phyloP scores from a whole-genome alignment of 1,139 yeast species.

The Pichia sp. region DNA sequence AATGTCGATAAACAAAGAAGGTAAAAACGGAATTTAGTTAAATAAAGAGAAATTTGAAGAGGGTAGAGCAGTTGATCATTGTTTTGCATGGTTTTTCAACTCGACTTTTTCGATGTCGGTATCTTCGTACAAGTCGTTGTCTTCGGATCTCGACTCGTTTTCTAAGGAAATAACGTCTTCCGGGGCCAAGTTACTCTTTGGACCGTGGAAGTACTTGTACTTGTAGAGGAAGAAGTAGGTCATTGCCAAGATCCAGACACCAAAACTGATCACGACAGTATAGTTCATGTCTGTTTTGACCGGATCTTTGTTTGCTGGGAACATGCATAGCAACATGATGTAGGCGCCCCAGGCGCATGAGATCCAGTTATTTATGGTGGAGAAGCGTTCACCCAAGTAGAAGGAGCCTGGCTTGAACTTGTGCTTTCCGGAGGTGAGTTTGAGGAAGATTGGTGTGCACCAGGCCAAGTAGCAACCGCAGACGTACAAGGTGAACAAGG shows the following conservation, averaged over 20 bases:
- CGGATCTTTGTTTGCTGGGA: conserved; percentile 37
- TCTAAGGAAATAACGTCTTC: conserved; percentile 11
- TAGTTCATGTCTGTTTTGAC: conserved; percentile 36
- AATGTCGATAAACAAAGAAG: not conserved
- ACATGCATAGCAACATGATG: conserved; percentile 44
- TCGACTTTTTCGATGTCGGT: conserved; percentile 21
- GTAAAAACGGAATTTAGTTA: not conserved
- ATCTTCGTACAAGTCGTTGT: conserved; percentile 7
- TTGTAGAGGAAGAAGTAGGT: conserved; percentile 45
- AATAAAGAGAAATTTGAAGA: not conserved
- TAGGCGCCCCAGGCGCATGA: conserved; percentile 36
- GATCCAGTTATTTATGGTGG: conserved; percentile 41
- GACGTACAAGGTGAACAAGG: conserved; percentile 53
- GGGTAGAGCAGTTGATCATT: not conserved
- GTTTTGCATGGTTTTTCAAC: not conserved
- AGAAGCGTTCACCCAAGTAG: conserved; percentile 48
- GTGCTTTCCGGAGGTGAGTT: conserved; percentile 43
- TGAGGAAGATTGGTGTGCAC: conserved; percentile 52
- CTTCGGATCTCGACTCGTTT: not conserved
- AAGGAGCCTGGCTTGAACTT: conserved; percentile 62
- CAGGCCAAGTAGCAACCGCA: conserved; percentile 62
- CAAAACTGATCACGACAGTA: conserved; percentile 47
- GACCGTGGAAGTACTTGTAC: conserved; percentile 47
- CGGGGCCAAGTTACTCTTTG: conserved; percentile 37
- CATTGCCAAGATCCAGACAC: conserved; percentile 44